Conservation (phyloP, 306 rosid genomes). For the Trifolium dubium region DNA sequence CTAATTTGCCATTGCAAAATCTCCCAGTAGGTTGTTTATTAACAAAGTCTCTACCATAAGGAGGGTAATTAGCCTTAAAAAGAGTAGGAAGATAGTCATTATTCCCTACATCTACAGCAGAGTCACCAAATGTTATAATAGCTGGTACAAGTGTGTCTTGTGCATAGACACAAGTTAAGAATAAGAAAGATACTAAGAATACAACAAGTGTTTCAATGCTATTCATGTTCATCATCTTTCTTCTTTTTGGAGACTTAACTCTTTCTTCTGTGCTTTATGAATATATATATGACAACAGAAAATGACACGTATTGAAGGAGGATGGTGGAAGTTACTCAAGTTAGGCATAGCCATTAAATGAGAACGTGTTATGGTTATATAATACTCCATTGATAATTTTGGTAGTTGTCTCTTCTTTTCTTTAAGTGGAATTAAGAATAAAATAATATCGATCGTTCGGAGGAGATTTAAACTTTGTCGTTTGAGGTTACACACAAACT, state of each 20-base stretch:
- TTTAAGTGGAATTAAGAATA: neutral
- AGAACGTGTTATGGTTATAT: slow-evolving; percentile 44
- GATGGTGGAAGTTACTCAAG: slow-evolving; percentile 60
- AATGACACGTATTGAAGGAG: slow-evolving; percentile 56
- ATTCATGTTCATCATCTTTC: slow-evolving; percentile 48
- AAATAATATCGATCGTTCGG: no score
- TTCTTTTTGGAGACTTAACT: slow-evolving; percentile 31
- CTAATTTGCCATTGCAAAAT: slow-evolving; percentile 92
- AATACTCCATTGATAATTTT: slow-evolving; percentile 15
- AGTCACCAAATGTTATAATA: slow-evolving; percentile 85
- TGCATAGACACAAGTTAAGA: slow-evolving; percentile 51
- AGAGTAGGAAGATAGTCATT: slow-evolving; percentile 78
- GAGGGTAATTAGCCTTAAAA: slow-evolving; percentile 90
- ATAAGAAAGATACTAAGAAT: slow-evolving; percentile 46
- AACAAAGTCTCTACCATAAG: slow-evolving; percentile 91
- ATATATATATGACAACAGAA: slow-evolving; percentile 44
- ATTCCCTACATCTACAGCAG: slow-evolving; percentile 90
- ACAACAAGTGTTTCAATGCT: slow-evolving; percentile 49
- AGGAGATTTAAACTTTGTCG: neutral
- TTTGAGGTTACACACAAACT: neutral
- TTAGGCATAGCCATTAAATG: slow-evolving; percentile 65
- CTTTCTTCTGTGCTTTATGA: slow-evolving; percentile 1
- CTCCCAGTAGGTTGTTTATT: slow-evolving; percentile 92
- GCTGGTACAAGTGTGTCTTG: slow-evolving; percentile 92
- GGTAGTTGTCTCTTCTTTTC: neutral